Base-by-base conservation (phyloP, 2,329 filamentous ascomycete species). In the Botryotinia calthae region DNA sequence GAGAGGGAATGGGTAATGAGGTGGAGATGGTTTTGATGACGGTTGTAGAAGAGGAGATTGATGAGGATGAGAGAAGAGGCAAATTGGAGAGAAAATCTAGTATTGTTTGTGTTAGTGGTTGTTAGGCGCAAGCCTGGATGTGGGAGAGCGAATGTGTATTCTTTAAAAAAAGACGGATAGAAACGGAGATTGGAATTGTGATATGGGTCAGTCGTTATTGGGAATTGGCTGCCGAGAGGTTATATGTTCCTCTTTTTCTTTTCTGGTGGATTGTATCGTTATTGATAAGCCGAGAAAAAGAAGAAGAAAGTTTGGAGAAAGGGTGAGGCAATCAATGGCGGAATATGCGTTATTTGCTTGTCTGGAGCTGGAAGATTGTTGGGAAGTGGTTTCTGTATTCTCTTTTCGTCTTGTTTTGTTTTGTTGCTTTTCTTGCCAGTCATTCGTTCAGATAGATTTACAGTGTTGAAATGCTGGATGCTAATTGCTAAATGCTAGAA, bases 31-130 rank as follows among this genome's bases (percentile, higher is more conserved):
- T 37, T 25, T 54, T 54, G 12, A 31, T 16, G 46, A 14, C 22
- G 22, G 59, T 28, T 20, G 22, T 40, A 10, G 20, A 40, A 22
- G 58, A 61, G 31, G 61, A 63, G 37, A 44, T 10, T 28, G 61
- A 44, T 44, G 37, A 44, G 37, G n/a, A 28, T 42, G 14, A 44
- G 61, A 63, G 1, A 10, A 42, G n/a, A 28, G 25, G 2, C 7
- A 16, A 63, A 28, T 42, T 10, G 14, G 37, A 44, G n/a, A 64
- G 61, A 18, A 46, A 28, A 18, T 7, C n/a, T 31, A 64, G 64
- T 40, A 40, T 54, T 54, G 31, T 66, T 54, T 66, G 31, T 66
- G 31, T 37, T n/a, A 54, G 64, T 66, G 64, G 64, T 16, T 51
- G 64, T 40, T 66, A 40, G 46, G 46, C 7, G 4, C 25, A 18